These are phyloP conservation scores for Teratosphaeria destructans DNA, from an alignment of 2,329 filamentous ascomycete species.

Conservation along the genomic window DNA sequence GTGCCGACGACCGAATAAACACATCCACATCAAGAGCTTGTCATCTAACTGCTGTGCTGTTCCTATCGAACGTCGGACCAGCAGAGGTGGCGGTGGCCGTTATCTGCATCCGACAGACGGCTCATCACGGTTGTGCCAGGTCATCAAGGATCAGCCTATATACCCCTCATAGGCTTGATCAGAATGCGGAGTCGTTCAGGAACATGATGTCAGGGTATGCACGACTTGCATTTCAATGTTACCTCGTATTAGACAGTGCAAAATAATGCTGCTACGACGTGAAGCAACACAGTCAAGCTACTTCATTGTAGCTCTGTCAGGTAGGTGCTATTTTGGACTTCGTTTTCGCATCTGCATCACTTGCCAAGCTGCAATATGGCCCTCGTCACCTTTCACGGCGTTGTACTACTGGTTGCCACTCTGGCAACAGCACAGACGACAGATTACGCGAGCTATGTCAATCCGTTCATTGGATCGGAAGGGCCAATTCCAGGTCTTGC, in stretches of 20 bases:
- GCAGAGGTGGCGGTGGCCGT: not conserved
- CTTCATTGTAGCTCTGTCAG: not conserved
- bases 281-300: not conserved
- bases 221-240: not conserved
- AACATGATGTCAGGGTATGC: conserved; percentile 4
- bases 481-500: conserved; percentile 35
- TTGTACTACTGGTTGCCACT: not conserved
- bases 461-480: conserved; percentile 42
- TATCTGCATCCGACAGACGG: not conserved
- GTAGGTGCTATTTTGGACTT: not conserved
- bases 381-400: not conserved
- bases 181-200: conserved; percentile 3
- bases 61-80: not conserved
- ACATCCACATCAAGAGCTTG: not conserved
- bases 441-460: conserved; percentile 36
- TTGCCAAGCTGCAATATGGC: not conserved
- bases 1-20: not conserved
- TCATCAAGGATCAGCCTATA: not conserved
- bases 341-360: not conserved
- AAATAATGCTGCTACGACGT: conserved; percentile 3
- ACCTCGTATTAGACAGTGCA: not conserved
- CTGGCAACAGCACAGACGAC: not conserved
- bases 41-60: not conserved
- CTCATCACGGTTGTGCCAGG: not conserved
- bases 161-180: conserved; percentile 3